A percentile compares a stretch with the other conserved stretches of the same genome.
These are phyloP conservation scores for Tolypocladium inflatum DNA, from an alignment of 2,329 filamentous ascomycete genomes.

Conservation along the genomic window DNA sequence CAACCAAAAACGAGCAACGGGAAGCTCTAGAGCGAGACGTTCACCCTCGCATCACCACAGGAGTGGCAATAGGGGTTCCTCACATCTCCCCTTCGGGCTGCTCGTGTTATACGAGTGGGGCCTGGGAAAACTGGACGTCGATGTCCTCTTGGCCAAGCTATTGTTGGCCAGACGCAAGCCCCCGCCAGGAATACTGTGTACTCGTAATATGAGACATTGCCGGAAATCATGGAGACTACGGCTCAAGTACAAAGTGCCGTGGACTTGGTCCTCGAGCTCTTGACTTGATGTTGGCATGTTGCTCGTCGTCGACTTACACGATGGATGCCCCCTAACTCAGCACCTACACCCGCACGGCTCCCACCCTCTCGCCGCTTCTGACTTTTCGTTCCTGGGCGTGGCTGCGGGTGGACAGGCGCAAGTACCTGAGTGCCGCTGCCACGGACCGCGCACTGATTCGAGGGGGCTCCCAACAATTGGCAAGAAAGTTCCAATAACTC, in stretches of 20 bases:
- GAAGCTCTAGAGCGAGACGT: not conserved
- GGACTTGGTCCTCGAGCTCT: not conserved
- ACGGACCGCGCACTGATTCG: not conserved
- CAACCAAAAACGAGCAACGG: no score
- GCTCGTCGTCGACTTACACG: slow-evolving; percentile 17
- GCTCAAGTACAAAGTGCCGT: not conserved
- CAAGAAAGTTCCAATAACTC: not conserved
- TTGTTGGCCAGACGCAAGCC: not conserved
- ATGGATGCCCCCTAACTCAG: not conserved
- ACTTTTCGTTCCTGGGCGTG: not conserved
- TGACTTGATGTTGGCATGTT: slow-evolving; percentile 32
- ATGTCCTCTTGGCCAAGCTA: not conserved
- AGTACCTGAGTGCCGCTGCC: not conserved
- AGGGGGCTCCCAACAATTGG: not conserved
- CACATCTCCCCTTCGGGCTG: not conserved
- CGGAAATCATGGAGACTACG: not conserved
- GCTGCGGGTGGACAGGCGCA: not conserved
- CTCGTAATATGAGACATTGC: not conserved
- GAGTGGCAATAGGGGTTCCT: not conserved
- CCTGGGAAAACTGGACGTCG: no score
- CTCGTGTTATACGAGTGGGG: not conserved
- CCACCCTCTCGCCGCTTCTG: not conserved
- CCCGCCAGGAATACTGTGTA: not conserved
- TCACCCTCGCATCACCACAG: not conserved
- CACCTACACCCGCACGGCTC: not conserved